A percentile compares a stretch with the other conserved stretches of the same genome.
These are phyloP conservation scores for Talaromyces trachyspermus DNA, from an alignment of 495 filamentous ascomycete genomes.

Conservation along the genomic window DNA sequence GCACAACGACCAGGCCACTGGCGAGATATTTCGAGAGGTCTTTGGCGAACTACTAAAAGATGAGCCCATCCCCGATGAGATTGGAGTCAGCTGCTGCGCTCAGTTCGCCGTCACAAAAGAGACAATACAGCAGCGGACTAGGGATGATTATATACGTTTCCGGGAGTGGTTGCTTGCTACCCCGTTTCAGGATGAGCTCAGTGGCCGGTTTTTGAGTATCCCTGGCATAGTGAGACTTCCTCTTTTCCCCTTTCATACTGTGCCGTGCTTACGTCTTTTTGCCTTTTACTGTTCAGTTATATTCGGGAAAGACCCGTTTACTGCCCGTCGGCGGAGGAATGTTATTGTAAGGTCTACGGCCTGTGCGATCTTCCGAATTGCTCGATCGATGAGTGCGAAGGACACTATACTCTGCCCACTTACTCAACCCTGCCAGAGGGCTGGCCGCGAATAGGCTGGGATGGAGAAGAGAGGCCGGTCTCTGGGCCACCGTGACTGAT, in stretches of 20 bases:
- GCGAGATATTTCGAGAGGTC: not conserved
- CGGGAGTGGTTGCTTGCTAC: conserved; percentile 56
- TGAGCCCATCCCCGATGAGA: conserved; percentile 17
- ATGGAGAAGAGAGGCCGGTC: conserved; percentile 1
- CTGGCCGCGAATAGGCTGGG: conserved; percentile 6
- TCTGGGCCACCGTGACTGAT: not conserved
- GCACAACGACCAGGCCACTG: not conserved
- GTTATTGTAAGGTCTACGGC: conserved; percentile 35
- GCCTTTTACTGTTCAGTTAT: too few species aligned
- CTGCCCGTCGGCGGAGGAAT: conserved; percentile 27
- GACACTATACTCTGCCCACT: not conserved
- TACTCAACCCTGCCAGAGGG: conserved; percentile 6
- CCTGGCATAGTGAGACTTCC: conserved; percentile 52
- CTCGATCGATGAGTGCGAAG: not conserved
- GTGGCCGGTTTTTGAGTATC: conserved; percentile 58
- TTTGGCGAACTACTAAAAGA: conserved; percentile 29
- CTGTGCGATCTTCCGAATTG: conserved; percentile 5
- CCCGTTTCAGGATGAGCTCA: conserved; percentile 40
- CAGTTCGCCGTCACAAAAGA: conserved; percentile 60
- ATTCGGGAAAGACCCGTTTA: conserved; percentile 20
- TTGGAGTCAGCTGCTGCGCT: conserved; percentile 51
- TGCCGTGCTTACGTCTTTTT: not conserved
- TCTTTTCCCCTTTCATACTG: not conserved
- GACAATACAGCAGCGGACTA: conserved; percentile 33
- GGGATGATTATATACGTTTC: conserved; percentile 44